Evolutionary conservation across 345 rosid species (phyloP).

Genomic region (Limnanthes douglasii): DNA sequence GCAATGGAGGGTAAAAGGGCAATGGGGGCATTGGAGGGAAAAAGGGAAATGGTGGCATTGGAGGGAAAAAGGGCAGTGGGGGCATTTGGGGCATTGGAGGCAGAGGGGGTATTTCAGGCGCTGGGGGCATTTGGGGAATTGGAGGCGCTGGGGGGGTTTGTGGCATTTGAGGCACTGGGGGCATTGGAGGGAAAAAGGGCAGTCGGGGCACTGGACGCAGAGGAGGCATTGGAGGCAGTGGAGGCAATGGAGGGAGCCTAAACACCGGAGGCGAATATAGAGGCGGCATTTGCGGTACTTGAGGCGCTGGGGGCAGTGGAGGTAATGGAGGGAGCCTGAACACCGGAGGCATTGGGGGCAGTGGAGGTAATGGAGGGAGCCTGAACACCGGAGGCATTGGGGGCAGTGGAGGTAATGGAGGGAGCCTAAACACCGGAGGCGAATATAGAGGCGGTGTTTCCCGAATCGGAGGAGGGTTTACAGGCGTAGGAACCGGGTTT

Average conservation of each 20-base stretch:
- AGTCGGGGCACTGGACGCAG: too few relatives aligned
- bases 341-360: conserved; percentile 26
- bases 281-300: conserved; percentile 3
- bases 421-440: conserved; percentile 36
- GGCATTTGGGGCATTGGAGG: conserved; percentile 32
- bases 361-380: conserved; percentile 37
- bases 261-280: conserved; percentile 16
- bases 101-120: conserved; percentile 21
- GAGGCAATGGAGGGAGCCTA: conserved; percentile 27
- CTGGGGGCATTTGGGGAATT: conserved; percentile 18
- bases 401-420: conserved; percentile 39
- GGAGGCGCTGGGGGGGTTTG: too few relatives aligned
- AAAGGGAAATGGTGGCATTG: too few relatives aligned
- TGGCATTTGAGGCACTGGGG: too few relatives aligned
- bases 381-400: conserved; percentile 37
- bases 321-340: conserved; percentile 23
- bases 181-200: too few relatives aligned
- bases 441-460: conserved; percentile 6
- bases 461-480: background rate
- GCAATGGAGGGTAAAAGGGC: too few relatives aligned
- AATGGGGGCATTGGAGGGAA: too few relatives aligned
- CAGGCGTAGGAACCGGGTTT: conserved; percentile 12
- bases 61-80: too few relatives aligned
- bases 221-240: conserved; percentile 28
- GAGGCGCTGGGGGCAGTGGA: conserved; percentile 17